Conservation (phyloP, 139 green algal genomes). For the Closterium sp. region DNA sequence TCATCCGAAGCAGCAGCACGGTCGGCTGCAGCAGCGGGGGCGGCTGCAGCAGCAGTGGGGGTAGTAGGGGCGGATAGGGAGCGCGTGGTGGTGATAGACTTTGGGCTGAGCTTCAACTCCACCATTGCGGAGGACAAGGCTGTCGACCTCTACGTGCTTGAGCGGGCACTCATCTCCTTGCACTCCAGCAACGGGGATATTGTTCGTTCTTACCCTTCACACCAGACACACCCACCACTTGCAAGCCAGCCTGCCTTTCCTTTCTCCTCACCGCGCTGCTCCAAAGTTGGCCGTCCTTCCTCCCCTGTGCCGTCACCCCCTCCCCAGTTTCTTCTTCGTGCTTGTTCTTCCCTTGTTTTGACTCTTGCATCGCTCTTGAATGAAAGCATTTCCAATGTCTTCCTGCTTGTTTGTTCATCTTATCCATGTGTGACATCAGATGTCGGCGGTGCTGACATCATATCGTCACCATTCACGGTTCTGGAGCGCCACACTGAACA, state of each 20-base stretch:
- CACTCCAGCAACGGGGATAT: conserved; percentile 55
- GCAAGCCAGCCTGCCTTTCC: too few species aligned
- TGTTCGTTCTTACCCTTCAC: not conserved
- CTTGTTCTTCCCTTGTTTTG: too few species aligned
- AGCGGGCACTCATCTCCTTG: conserved; percentile 76
- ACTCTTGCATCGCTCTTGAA: too few species aligned
- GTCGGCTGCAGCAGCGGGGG: conserved; percentile 54
- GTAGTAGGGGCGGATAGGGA: conserved; percentile 13
- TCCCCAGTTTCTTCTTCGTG: too few species aligned
- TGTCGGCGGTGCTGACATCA: not conserved
- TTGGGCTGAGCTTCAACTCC: conserved; percentile 76
- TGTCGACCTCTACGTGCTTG: conserved; percentile 88
- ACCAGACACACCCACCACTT: too few species aligned
- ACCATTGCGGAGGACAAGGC: conserved; percentile 64
- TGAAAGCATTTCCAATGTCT: not conserved
- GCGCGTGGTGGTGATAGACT: conserved; percentile 81
- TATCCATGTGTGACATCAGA: not conserved
- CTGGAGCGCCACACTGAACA: not conserved
- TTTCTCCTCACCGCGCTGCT: too few species aligned
- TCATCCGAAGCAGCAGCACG: not conserved
- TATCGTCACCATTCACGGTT: not conserved
- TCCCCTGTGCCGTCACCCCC: too few species aligned
- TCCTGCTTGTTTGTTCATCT: not conserved
- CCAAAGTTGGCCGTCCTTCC: too few species aligned
- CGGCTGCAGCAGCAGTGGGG: not conserved